phyloP scores from a whole-genome alignment of 345 rosid genomes.

The Noccaea bulbosa region DNA sequence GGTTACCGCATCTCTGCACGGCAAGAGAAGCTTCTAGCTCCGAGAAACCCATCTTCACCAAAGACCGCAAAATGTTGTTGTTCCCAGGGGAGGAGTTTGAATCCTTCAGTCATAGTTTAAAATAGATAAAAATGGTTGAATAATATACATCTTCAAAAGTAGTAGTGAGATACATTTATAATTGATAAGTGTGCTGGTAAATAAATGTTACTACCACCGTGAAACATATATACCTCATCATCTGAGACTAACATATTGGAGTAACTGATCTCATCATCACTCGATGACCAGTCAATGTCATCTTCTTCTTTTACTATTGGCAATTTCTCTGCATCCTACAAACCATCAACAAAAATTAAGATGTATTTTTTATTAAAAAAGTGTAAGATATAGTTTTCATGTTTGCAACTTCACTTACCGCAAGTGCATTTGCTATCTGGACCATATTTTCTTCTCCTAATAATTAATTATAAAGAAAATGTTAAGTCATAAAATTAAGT shows the following conservation, averaged over 20 bases:
- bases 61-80: slow-evolving; percentile 41
- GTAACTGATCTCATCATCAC: slow-evolving; percentile 56
- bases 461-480: slow-evolving; percentile 16
- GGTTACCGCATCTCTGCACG: slow-evolving; percentile 84
- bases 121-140: not conserved
- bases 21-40: slow-evolving; percentile 68
- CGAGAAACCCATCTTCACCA: slow-evolving; percentile 76
- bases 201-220: not conserved
- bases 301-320: slow-evolving; percentile 46
- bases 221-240: slow-evolving; percentile 54
- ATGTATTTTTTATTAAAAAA: not conserved
- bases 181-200: not conserved
- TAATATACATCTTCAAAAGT: slow-evolving; percentile 5
- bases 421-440: slow-evolving; percentile 53
- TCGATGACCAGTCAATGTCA: slow-evolving; percentile 55
- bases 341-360: slow-evolving; percentile 21
- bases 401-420: slow-evolving; percentile 47
- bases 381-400: not conserved
- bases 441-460: slow-evolving; percentile 62
- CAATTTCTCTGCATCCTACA: slow-evolving; percentile 53
- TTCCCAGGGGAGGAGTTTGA: slow-evolving; percentile 47
- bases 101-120: slow-evolving; percentile 48
- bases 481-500: not conserved
- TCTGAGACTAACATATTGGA: slow-evolving; percentile 57
- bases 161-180: slow-evolving; percentile 16